Percentiles rank a stretch among this genome's conserved stretches.
Evolutionary conservation across 306 rosid genomes (phyloP).

Genomic region (Cajanus cajan): DNA sequence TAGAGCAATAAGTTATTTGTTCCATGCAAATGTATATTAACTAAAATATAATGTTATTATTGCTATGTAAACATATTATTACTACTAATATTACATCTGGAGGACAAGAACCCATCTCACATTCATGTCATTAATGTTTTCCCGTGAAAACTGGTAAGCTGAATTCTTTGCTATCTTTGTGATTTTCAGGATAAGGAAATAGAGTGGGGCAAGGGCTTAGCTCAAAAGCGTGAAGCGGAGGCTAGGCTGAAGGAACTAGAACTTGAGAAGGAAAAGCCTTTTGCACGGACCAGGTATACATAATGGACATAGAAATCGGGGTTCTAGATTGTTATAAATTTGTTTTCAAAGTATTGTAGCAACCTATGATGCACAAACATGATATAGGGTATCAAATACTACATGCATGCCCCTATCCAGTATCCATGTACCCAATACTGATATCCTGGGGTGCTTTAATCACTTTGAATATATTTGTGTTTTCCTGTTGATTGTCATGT

Average conservation of each 20-base stretch:
- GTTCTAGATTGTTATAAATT: conserved; percentile 3
- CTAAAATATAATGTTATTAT: not conserved
- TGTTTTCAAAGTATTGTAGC: conserved; percentile 6
- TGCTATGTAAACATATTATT: not conserved
- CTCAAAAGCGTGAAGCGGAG: conserved; percentile 95
- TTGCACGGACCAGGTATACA: conserved; percentile 74
- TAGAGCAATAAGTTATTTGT: not conserved
- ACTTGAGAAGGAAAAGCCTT: conserved; percentile 85
- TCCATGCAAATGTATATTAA: not conserved
- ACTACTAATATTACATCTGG: conserved; percentile 4
- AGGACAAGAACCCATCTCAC: conserved; percentile 4
- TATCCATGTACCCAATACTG: no score
- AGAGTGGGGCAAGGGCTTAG: conserved; percentile 97
- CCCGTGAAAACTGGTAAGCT: not conserved
- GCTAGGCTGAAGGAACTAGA: conserved; percentile 73
- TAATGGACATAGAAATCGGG: not conserved
- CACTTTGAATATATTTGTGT: no score
- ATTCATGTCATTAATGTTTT: not conserved
- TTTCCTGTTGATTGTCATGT: not conserved
- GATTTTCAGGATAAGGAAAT: conserved; percentile 63
- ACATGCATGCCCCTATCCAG: no score
- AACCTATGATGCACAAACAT: not conserved
- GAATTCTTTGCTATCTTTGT: conserved; percentile 8
- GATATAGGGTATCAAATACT: not conserved
- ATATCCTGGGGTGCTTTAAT: no score